Evolutionary conservation across 1,284 basidiomycete genomes (phyloP).

Genomic region (Anthracocystis panici-leucophaei): DNA sequence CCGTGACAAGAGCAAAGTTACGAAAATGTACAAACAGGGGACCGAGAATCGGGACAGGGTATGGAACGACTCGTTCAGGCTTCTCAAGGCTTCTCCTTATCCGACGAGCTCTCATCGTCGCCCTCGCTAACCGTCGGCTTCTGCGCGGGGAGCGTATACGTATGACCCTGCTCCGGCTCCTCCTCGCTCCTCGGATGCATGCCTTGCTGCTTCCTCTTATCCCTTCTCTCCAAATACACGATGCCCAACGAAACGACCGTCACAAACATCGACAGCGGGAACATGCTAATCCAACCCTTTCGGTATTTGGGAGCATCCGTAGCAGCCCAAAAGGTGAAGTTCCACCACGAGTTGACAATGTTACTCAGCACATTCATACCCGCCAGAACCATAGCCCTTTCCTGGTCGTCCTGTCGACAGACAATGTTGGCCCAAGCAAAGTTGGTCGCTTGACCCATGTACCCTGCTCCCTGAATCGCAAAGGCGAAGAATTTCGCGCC

Average conservation of each 20-base stretch:
- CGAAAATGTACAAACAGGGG: neutral
- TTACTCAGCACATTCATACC: slow-evolving; percentile 55
- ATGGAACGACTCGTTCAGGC: neutral
- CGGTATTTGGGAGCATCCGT: slow-evolving; percentile 55
- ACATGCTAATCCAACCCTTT: slow-evolving; percentile 60
- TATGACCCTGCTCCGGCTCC: neutral
- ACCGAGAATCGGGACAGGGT: neutral
- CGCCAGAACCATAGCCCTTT: slow-evolving; percentile 56
- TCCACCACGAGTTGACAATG: slow-evolving; percentile 62
- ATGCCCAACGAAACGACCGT: slow-evolving; percentile 38
- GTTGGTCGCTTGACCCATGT: slow-evolving; percentile 65
- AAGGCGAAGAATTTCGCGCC: slow-evolving; percentile 59
- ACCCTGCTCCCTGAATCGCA: slow-evolving; percentile 58
- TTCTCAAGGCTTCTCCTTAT: slow-evolving; percentile 17
- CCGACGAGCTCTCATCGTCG: slow-evolving; percentile 11
- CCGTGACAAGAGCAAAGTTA: slow-evolving; percentile 2
- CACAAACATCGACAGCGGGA: slow-evolving; percentile 37
- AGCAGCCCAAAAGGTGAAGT: slow-evolving; percentile 57
- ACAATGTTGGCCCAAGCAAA: slow-evolving; percentile 68
- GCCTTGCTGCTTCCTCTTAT: slow-evolving; percentile 15
- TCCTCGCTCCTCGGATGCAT: slow-evolving; percentile 8
- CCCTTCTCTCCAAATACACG: slow-evolving; percentile 38
- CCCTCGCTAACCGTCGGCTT: neutral
- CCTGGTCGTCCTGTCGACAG: slow-evolving; percentile 59
- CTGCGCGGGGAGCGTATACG: slow-evolving; percentile 11